Evolutionary conservation across 768 basidiomycete genomes (phyloP).

Genomic region (Tulasnella sp.): DNA sequence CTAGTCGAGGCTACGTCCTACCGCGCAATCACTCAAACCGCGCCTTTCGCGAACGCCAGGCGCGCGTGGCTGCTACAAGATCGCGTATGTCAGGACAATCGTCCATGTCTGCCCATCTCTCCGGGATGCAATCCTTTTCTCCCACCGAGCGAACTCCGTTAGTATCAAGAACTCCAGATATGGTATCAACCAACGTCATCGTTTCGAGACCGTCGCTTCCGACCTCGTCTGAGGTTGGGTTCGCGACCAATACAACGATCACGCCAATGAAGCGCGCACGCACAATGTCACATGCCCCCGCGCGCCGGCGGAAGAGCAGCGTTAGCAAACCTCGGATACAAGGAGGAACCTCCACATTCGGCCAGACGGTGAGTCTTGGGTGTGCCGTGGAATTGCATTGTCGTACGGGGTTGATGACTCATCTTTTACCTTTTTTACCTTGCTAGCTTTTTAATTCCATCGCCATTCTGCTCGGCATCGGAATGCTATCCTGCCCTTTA

Average conservation of each 20-base stretch:
- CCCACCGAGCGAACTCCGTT: background rate
- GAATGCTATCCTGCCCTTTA: constrained; percentile 79
- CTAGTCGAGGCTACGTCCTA: background rate
- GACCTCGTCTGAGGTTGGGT: background rate
- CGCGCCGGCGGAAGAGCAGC: background rate
- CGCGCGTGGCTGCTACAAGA: no score
- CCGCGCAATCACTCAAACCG: background rate
- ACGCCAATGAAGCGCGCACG: background rate
- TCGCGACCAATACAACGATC: background rate
- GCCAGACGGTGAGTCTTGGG: constrained; percentile 10
- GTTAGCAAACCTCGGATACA: background rate
- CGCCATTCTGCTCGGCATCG: constrained; percentile 77
- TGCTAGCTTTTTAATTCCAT: constrained; percentile 76
- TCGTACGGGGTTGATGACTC: background rate
- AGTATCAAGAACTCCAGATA: background rate
- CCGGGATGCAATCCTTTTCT: background rate
- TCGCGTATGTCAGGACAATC: no score
- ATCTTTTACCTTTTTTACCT: background rate
- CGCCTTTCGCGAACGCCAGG: background rate
- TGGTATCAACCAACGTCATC: background rate
- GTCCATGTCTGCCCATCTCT: background rate
- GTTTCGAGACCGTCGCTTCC: background rate
- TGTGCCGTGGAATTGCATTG: background rate
- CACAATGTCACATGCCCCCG: background rate
- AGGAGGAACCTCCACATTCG: constrained; percentile 11